Evolutionary conservation across 2,329 filamentous ascomycete species (phyloP).

Genomic region (Leptographium wingfieldii): DNA sequence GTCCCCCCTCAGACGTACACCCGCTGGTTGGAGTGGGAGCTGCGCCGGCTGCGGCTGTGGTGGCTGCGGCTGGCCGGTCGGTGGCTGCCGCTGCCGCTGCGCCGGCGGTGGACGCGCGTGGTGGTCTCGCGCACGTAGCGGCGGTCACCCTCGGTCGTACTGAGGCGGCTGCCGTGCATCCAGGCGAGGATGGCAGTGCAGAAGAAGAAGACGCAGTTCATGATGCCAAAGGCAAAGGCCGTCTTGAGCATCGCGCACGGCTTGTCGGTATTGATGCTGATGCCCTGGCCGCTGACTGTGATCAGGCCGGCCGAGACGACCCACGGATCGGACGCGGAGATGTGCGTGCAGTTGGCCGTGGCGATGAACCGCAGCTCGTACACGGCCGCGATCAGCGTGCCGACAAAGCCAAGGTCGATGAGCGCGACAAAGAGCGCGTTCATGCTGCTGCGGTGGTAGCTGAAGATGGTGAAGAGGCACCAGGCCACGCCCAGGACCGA

Average conservation of each 20-base stretch:
- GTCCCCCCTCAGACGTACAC: slow-evolving; percentile 30
- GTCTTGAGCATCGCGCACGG: slow-evolving; percentile 89
- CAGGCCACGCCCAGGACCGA: slow-evolving; percentile 50
- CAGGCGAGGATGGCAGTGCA: slow-evolving; percentile 61
- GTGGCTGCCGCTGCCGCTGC: slow-evolving; percentile 23
- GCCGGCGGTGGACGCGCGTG: slow-evolving; percentile 22
- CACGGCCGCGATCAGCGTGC: slow-evolving; percentile 50
- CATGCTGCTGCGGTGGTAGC: slow-evolving; percentile 47
- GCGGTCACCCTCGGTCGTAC: slow-evolving; percentile 32
- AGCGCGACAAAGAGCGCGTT: slow-evolving; percentile 50
- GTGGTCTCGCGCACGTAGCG: slow-evolving; percentile 34
- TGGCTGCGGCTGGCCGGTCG: slow-evolving; percentile 24
- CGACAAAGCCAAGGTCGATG: slow-evolving; percentile 49
- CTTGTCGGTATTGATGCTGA: slow-evolving; percentile 51
- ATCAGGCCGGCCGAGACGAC: slow-evolving; percentile 51
- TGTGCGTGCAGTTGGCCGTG: slow-evolving; percentile 53
- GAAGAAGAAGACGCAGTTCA: slow-evolving; percentile 73
- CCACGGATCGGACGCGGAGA: slow-evolving; percentile 36
- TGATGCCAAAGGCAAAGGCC: slow-evolving; percentile 77
- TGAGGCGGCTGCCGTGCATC: slow-evolving; percentile 33
- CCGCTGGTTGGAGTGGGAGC: slow-evolving; percentile 36
- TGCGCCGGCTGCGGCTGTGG: slow-evolving; percentile 26
- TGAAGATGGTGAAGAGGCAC: slow-evolving; percentile 53
- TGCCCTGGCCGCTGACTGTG: slow-evolving; percentile 36
- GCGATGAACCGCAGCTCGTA: slow-evolving; percentile 47